Base-by-base conservation (phyloP, 2,329 filamentous ascomycete genomes). In the Catunica adiposa region DNA sequence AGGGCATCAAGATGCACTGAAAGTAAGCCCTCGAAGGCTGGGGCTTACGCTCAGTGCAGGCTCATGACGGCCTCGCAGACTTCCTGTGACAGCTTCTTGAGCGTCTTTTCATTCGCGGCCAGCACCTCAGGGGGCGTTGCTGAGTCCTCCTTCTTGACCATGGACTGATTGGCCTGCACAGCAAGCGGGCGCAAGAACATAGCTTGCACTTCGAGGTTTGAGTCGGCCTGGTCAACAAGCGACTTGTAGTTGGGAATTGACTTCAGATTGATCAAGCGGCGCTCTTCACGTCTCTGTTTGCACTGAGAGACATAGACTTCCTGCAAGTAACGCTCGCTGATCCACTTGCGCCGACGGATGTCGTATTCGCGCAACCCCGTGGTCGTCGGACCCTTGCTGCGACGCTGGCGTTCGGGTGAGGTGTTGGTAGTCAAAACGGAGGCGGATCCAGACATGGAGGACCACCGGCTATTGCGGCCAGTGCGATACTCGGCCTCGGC, bases 151-250 rank as follows among this genome's bases (percentile, higher is more conserved):
- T 26, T 29, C 48, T 31, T 34, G 29, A 9, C 31, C 11, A 52
- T 29, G 2, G 8, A n/a, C 26, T 31, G 20, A 23, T 58, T 58
- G 22, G 51, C 50, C 50, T 58, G 50, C 14, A 52, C 34, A 4
- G 57, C 53, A 20, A 58, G 42, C 31, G 38, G 50, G 23, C 44
- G 54, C 31, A 56, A 25, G 29, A 58, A 58, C 57, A 58, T 58
- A 11, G 26, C 31, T 38, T 58, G 57, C 23, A 58, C 57, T 4
- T 53, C 38, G 9, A 58, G 51, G 3, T 53, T 54, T 17, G 57
- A 56, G 44, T 37, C 51, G 17, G 50, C 57, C 53, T 48, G 17
- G 14, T 58, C 57, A 6, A 56, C 31, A 22, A 47, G 37, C 15
- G 54, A 34, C 42, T 53, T 17, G 11, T 56, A 56, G n/a, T 51